phyloP scores from a whole-genome alignment of 257 asterid genomes.

The Ilex aquifolium region DNA sequence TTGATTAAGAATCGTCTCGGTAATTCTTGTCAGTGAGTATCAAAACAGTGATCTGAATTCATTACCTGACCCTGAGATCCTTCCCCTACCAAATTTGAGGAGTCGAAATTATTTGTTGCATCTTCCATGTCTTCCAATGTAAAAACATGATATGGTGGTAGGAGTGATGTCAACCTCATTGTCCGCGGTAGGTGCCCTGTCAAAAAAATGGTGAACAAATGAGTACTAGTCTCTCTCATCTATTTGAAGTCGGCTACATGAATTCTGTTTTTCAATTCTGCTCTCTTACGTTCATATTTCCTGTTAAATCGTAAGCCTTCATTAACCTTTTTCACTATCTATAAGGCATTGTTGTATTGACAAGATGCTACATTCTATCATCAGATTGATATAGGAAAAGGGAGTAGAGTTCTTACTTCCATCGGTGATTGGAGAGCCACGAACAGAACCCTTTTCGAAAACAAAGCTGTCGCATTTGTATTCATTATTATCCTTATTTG shows the following conservation, averaged over 20 bases:
- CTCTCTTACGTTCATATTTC: too few relatives aligned
- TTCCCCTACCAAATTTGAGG: conserved; percentile 73
- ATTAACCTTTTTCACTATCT: too few relatives aligned
- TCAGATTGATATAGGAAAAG: not conserved
- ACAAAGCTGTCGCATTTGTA: conserved; percentile 49
- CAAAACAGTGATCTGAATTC: not conserved
- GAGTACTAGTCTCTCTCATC: too few relatives aligned
- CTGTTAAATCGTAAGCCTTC: too few relatives aligned
- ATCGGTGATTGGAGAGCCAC: conserved; percentile 36
- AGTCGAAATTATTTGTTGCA: conserved; percentile 76
- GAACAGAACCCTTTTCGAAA: conserved; percentile 38
- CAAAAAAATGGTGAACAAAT: not conserved
- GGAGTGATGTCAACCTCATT: conserved; percentile 68
- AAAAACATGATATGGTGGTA: conserved; percentile 89
- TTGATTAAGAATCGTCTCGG: not conserved
- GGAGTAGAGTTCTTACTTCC: conserved; percentile 43
- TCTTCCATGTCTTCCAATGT: conserved; percentile 90
- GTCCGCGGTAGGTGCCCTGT: conserved; percentile 62
- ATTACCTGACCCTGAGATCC: conserved; percentile 87
- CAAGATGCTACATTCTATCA: not conserved
- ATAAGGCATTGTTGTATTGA: too few relatives aligned
- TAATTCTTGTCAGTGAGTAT: not conserved
- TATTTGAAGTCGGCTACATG: too few relatives aligned
- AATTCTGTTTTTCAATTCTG: too few relatives aligned
- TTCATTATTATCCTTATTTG: conserved; percentile 34